Base-by-base conservation (phyloP, 106 monocot genomes). In the Apostasia shenzhenica region DNA sequence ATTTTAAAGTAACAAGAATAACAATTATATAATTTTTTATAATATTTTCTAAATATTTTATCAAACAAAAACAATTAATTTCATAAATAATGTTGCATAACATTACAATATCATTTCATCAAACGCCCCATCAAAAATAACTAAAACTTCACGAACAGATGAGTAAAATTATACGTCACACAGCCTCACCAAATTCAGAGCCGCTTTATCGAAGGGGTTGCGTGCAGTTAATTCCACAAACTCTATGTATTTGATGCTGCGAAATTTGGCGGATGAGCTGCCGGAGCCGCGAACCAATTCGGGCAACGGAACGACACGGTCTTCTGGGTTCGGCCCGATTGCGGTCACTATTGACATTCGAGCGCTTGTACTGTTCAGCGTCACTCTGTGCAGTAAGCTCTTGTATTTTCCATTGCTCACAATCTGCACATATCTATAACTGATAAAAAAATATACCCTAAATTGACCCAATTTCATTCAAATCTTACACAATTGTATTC, bases 221-320 rank as follows among this genome's bases (percentile, higher is more conserved):
- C 73, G 79, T 41, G 73, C 66, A 67, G 81, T 83, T 41, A 87
- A 84, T 54, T 79, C 73, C 6, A 87, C 1, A 48, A 57, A 91
- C 7, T 91, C 87, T 41, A 74, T 41, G 8, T 75, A 91, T 11
- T 49, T 79, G 47, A 84, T 61, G 9, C 78, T 79, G 1, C 81
- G 56, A 48, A 66, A 91, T 7, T 48, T 46, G 1, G 54, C 11
- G 0, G 56, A 72, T 7, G 14, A 46, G 3, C 68, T 70, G 6
- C 8, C 7, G 39, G 38, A 50, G 1, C 14, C 43, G 43, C 44
- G 37, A 37, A 59, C 57, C 37, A 70, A 46, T 41, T 9, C 8
- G 1, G 41, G 46, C n/a, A 47, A 6, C 45, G 70, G 70, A 1
- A 3, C 14, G 2, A 70, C 10, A 6, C 57, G 10, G 12, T 13